Conservation (phyloP, 805 yeast species). For the Vanderwaltozyma yarrowii region DNA sequence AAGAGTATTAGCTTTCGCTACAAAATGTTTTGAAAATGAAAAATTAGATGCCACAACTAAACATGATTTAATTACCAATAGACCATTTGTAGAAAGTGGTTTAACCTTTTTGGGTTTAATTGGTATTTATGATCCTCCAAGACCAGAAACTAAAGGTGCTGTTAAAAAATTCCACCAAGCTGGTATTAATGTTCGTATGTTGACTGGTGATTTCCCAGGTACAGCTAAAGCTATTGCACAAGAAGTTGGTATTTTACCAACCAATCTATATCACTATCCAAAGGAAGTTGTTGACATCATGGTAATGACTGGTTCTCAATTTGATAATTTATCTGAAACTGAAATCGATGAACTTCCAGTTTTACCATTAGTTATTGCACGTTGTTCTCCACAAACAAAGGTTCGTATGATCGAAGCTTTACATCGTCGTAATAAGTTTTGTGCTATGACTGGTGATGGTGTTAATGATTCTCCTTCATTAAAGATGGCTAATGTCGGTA, state of each 20-base stretch:
- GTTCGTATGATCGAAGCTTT: constrained; percentile 82
- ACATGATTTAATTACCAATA: constrained; percentile 16
- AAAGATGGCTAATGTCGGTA: constrained; percentile 91
- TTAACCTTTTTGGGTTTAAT: constrained; percentile 73
- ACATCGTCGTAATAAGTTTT: constrained; percentile 83
- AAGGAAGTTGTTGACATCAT: constrained; percentile 39
- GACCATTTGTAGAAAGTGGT: constrained; percentile 40
- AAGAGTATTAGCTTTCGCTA: constrained; percentile 76
- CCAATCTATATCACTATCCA: constrained; percentile 34
- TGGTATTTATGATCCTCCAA: constrained; percentile 97
- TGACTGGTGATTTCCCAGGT: constrained; percentile 87
- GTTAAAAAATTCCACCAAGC: constrained; percentile 72
- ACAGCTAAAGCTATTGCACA: constrained; percentile 80
- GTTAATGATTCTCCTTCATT: constrained; percentile 97
- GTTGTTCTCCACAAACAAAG: constrained; percentile 92
- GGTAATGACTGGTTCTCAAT: constrained; percentile 75
- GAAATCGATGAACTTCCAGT: constrained; percentile 65
- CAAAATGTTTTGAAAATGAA: constrained; percentile 23
- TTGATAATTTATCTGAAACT: constrained; percentile 62
- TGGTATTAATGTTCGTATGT: constrained; percentile 96
- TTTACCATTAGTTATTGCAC: constrained; percentile 79
- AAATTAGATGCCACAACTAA: constrained; percentile 26
- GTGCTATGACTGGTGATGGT: constrained; percentile 99
- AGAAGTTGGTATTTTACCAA: constrained; percentile 78
- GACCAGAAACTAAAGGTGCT: constrained; percentile 71